Conservation (phyloP, 805 yeast genomes). For the Citeromyces matritensis region DNA sequence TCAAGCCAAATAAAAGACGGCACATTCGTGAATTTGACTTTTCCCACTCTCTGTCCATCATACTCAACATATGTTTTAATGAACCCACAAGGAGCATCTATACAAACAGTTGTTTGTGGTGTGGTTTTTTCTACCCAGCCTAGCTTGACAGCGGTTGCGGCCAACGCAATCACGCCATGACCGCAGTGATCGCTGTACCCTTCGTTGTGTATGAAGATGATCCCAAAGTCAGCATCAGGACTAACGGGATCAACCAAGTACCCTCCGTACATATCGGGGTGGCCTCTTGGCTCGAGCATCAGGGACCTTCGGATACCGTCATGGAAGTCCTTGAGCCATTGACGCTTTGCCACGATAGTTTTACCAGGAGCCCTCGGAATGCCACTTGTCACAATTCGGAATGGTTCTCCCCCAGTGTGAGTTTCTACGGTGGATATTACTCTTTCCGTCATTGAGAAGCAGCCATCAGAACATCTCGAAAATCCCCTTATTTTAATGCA, state of each 20-base stretch:
- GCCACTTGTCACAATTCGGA: conserved; percentile 8
- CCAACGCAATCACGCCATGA: conserved; percentile 12
- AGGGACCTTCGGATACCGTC: conserved; percentile 10
- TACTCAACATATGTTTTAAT: conserved; percentile 9
- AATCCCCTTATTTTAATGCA: too few species aligned
- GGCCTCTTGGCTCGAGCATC: conserved; percentile 14
- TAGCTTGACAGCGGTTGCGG: conserved; percentile 7
- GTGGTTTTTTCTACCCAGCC: conserved; percentile 7
- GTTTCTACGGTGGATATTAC: conserved; percentile 10
- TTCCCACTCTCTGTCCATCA: conserved; percentile 10
- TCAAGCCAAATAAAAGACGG: conserved; percentile 9
- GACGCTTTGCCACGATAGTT: conserved; percentile 9
- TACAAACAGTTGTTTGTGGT: conserved; percentile 9
- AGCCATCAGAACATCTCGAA: too few species aligned
- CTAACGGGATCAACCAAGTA: conserved; percentile 7
- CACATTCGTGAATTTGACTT: conserved; percentile 10
- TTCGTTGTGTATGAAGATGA: conserved; percentile 10
- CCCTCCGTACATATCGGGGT: conserved; percentile 14
- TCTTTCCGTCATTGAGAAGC: too few species aligned
- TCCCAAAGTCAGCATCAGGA: conserved; percentile 11
- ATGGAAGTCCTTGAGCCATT: conserved; percentile 6
- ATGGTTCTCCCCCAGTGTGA: conserved; percentile 13
- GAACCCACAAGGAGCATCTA: conserved; percentile 9
- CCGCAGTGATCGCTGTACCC: conserved; percentile 15
- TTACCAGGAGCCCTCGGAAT: conserved; percentile 10